A percentile compares a stretch with the other conserved stretches of the same genome.
Evolutionary conservation across 169 alveolate species (phyloP).

Genomic region (Plasmodium gonderi): DNA sequence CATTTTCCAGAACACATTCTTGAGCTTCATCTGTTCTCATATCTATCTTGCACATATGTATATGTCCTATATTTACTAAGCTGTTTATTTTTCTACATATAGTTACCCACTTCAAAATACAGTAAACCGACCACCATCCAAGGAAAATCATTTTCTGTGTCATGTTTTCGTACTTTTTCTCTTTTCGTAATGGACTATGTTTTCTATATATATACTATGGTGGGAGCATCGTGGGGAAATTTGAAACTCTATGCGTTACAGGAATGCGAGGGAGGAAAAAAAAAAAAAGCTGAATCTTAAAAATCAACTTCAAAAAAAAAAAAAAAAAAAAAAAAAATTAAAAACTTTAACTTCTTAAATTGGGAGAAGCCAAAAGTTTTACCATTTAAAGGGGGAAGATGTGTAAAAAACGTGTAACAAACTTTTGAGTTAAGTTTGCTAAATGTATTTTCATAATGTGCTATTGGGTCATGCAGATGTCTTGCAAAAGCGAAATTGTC

Average conservation of each 20-base stretch:
- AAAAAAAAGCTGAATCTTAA: too few relatives aligned
- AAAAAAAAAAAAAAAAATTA: background rate
- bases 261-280: background rate
- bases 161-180: background rate
- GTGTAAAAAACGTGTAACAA: background rate
- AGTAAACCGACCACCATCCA: background rate
- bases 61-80: slow-evolving; percentile 1
- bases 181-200: too few relatives aligned
- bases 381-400: background rate
- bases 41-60: slow-evolving; percentile 5
- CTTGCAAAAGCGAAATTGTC: background rate
- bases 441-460: too few relatives aligned
- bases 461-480: background rate
- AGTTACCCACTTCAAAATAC: background rate
- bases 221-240: too few relatives aligned
- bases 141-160: background rate
- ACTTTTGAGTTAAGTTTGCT: background rate
- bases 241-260: background rate
- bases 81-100: slow-evolving; percentile 1
- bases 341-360: background rate
- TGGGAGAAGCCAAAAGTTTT: background rate
- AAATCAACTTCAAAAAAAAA: background rate
- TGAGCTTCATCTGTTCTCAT: slow-evolving; percentile 4
- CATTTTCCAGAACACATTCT: slow-evolving; percentile 45
- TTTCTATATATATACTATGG: too few relatives aligned